These are phyloP conservation scores for Cokeromyces recurvatus DNA, from an alignment of 371 early-diverging fungal species.

Conservation along the genomic window DNA sequence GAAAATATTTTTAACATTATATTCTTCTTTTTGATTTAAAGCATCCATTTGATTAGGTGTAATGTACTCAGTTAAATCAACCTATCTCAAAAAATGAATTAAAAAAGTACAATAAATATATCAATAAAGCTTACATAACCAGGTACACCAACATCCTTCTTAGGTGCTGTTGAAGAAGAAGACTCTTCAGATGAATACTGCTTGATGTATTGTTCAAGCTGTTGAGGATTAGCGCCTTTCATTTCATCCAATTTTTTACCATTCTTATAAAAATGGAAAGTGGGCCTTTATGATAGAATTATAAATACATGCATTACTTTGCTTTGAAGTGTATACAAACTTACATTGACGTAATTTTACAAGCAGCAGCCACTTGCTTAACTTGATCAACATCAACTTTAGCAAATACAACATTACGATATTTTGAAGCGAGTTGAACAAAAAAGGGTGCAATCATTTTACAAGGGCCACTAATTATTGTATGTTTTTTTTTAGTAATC, in stretches of 20 bases:
- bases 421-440: slow-evolving; percentile 48
- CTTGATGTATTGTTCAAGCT: slow-evolving; percentile 49
- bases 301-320: no score
- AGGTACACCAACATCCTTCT: slow-evolving; percentile 42
- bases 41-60: slow-evolving; percentile 79
- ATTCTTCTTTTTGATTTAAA: slow-evolving; percentile 77
- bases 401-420: slow-evolving; percentile 49
- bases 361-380: slow-evolving; percentile 29
- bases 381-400: slow-evolving; percentile 61
- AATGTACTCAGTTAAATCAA: slow-evolving; percentile 66
- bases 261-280: slow-evolving; percentile 63
- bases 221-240: slow-evolving; percentile 62
- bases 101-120: neutral
- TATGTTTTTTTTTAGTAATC: no score
- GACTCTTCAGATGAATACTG: slow-evolving; percentile 47
- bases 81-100: no score
- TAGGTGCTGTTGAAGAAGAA: neutral
- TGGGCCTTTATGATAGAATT: no score
- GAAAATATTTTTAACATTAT: slow-evolving; percentile 74
- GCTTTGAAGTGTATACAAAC: no score
- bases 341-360: slow-evolving; percentile 40
- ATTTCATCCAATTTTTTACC: slow-evolving; percentile 61
- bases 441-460: slow-evolving; percentile 55
- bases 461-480: slow-evolving; percentile 49
- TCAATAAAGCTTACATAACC: slow-evolving; percentile 59